These are phyloP conservation scores for Westerdykella sp. DNA, from an alignment of 2,329 filamentous ascomycete species.

Conservation along the genomic window DNA sequence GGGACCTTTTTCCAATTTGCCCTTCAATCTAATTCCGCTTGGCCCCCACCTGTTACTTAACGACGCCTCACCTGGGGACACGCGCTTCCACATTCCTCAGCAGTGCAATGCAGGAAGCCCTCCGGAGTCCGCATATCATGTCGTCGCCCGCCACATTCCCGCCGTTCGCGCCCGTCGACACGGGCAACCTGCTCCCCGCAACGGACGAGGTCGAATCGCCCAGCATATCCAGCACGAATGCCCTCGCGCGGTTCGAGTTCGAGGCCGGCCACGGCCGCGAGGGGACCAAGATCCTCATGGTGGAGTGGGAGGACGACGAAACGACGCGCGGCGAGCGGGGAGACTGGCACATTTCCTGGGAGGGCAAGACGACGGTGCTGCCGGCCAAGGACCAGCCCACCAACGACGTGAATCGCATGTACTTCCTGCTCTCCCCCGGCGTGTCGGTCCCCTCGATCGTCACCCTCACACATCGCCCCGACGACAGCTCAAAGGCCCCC, in stretches of 20 bases:
- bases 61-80: slow-evolving; percentile 20
- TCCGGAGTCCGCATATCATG: slow-evolving; percentile 24
- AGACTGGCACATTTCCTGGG: slow-evolving; percentile 76
- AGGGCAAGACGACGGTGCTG: slow-evolving; percentile 68
- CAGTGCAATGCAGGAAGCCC: too few relatives aligned
- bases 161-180: slow-evolving; percentile 40
- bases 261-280: slow-evolving; percentile 69
- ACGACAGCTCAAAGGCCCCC: slow-evolving; percentile 38
- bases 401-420: slow-evolving; percentile 57
- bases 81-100: slow-evolving; percentile 17
- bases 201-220: slow-evolving; percentile 43
- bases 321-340: slow-evolving; percentile 43
- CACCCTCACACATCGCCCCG: slow-evolving; percentile 52
- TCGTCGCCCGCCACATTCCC: slow-evolving; percentile 30
- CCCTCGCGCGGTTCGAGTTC: slow-evolving; percentile 83
- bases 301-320: slow-evolving; percentile 73
- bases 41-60: slow-evolving; percentile 28
- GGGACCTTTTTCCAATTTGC: slow-evolving; percentile 20
- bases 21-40: slow-evolving; percentile 23
- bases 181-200: slow-evolving; percentile 23
- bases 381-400: slow-evolving; percentile 53
- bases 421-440: slow-evolving; percentile 72
- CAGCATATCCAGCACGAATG: slow-evolving; percentile 47
- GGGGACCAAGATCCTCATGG: slow-evolving; percentile 87
- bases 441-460: slow-evolving; percentile 66